Conservation (phyloP, 2,329 filamentous ascomycete species). For the Camillea tinctor region DNA sequence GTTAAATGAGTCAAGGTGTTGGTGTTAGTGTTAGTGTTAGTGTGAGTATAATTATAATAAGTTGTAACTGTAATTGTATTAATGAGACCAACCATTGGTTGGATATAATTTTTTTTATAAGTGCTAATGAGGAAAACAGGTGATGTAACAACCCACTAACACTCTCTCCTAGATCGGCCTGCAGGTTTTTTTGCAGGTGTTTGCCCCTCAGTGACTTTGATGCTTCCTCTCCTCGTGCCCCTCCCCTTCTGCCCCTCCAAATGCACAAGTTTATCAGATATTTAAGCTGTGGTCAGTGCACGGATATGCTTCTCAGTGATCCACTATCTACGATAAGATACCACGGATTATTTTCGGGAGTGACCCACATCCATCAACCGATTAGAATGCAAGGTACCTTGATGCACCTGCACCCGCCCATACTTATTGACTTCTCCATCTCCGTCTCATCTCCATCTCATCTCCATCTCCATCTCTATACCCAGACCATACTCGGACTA, state of each 20-base stretch:
- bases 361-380: no score
- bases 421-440: no score
- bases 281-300: conserved; percentile 3
- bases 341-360: neutral
- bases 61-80: no score
- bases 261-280: neutral
- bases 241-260: neutral
- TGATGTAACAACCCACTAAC: conserved; percentile 13
- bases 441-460: no score
- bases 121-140: conserved; percentile 1
- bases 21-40: no score
- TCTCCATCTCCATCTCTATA: no score
- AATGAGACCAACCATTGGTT: neutral
- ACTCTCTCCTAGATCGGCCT: conserved; percentile 18
- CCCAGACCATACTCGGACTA: no score
- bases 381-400: no score
- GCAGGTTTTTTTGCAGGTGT: conserved; percentile 7
- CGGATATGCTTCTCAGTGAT: neutral
- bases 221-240: no score
- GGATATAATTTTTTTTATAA: neutral
- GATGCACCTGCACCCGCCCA: no score
- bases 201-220: neutral
- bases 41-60: no score
- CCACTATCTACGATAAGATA: conserved; percentile 5
- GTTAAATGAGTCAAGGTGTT: no score